phyloP scores from a whole-genome alignment of 1,139 yeast species.

The Hyphopichia buzzinii region DNA sequence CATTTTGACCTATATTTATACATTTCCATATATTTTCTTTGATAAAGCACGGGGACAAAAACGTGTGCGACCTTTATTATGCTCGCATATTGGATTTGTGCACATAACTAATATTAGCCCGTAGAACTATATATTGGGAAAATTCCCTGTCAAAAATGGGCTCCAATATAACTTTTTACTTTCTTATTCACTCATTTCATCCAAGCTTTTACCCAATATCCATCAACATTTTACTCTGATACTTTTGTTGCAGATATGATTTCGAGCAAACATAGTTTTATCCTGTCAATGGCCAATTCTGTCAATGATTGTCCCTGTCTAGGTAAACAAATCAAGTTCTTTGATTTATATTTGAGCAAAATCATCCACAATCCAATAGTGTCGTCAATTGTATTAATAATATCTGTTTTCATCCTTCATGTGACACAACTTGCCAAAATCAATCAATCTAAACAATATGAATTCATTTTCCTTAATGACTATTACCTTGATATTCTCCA shows the following conservation, averaged over 20 bases:
- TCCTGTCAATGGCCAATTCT: not conserved
- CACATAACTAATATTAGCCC: too few relatives aligned
- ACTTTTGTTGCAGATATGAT: too few relatives aligned
- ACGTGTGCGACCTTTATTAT: not conserved
- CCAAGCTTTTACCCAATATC: too few relatives aligned
- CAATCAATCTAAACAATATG: slow-evolving; percentile 2
- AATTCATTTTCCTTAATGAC: slow-evolving; percentile 10
- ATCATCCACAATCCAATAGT: slow-evolving; percentile 48
- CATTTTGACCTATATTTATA: too few relatives aligned
- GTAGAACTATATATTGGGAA: too few relatives aligned
- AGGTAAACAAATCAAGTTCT: slow-evolving; percentile 7
- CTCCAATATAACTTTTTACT: too few relatives aligned
- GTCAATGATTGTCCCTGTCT: not conserved
- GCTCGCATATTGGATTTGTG: not conserved
- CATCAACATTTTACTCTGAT: too few relatives aligned
- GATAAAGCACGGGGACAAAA: not conserved
- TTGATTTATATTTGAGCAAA: slow-evolving; percentile 11
- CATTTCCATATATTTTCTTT: not conserved
- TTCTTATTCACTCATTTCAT: too few relatives aligned
- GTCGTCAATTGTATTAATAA: slow-evolving; percentile 67
- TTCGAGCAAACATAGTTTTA: too few relatives aligned
- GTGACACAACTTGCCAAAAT: not conserved
- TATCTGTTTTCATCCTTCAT: slow-evolving; percentile 37
- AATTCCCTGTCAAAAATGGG: too few relatives aligned
- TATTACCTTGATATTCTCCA: slow-evolving; percentile 17